A percentile compares a stretch with the other conserved stretches of the same genome.
phyloP scores from a whole-genome alignment of 352 stramenopile genomes.

The Phytophthora multivora region DNA sequence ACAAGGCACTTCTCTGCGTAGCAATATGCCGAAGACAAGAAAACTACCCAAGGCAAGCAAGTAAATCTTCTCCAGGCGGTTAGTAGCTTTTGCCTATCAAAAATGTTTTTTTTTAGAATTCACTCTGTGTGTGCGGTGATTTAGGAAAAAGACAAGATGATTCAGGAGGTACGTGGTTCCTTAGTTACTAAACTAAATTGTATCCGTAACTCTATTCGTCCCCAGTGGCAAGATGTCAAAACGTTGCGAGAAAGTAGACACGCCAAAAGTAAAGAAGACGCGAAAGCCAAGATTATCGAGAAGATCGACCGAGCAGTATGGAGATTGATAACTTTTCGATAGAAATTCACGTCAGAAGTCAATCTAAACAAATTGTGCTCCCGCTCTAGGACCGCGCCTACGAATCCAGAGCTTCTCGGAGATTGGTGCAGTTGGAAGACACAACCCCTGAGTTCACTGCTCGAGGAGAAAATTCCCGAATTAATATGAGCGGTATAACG shows the following conservation, averaged over 20 bases:
- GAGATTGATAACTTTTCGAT: not conserved
- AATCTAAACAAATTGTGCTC: not conserved
- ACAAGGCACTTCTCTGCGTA: slow-evolving; percentile 4
- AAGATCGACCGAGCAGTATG: slow-evolving; percentile 39
- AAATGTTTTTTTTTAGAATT: too few relatives aligned
- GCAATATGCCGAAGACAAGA: slow-evolving; percentile 42
- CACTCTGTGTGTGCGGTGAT: not conserved
- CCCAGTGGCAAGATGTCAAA: slow-evolving; percentile 57
- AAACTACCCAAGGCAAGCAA: slow-evolving; percentile 31
- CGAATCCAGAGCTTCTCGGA: slow-evolving; percentile 49
- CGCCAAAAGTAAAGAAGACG: slow-evolving; percentile 34
- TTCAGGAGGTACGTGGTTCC: slow-evolving; percentile 31
- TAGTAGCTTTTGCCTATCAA: not conserved
- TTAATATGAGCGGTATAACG: slow-evolving; percentile 84
- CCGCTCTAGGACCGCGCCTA: slow-evolving; percentile 52
- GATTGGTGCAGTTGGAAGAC: slow-evolving; percentile 66
- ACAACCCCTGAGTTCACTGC: slow-evolving; percentile 61
- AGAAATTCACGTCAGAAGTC: not conserved
- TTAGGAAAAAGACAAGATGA: slow-evolving; percentile 48
- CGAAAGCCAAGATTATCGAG: slow-evolving; percentile 39
- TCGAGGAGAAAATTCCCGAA: slow-evolving; percentile 55
- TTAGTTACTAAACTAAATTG: not conserved
- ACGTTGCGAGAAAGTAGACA: slow-evolving; percentile 34
- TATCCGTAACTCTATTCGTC: not conserved
- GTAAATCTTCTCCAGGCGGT: slow-evolving; percentile 36